Evolutionary conservation across 1,139 yeast genomes (phyloP).

Genomic region (Torulaspora pretoriensis): DNA sequence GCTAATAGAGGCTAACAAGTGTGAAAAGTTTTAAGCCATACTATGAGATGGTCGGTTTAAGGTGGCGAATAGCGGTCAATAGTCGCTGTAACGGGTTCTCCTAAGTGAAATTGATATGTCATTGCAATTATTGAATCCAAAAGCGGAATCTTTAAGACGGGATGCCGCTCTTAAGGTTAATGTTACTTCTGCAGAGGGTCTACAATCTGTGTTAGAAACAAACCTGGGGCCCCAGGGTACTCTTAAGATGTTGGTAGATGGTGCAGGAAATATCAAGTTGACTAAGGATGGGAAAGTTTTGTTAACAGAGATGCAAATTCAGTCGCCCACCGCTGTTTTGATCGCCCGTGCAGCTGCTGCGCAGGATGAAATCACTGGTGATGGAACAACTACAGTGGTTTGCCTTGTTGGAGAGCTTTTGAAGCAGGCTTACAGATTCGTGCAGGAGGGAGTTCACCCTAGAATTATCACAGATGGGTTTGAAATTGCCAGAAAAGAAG

Average conservation of each 20-base stretch:
- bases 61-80: background rate
- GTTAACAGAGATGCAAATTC: constrained; percentile 95
- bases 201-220: constrained; percentile 85
- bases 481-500: constrained; percentile 77
- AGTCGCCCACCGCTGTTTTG: constrained; percentile 99
- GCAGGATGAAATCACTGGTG: constrained; percentile 98
- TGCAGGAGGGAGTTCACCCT: constrained; percentile 94
- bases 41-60: background rate
- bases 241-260: constrained; percentile 91
- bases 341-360: constrained; percentile 98
- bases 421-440: constrained; percentile 90
- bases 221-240: constrained; percentile 98
- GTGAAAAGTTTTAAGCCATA: constrained; percentile 14
- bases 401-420: constrained; percentile 90
- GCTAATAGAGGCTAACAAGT: constrained; percentile 5
- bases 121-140: constrained; percentile 88
- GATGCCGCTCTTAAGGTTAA: constrained; percentile 94
- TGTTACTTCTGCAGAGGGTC: constrained; percentile 93
- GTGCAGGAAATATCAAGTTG: constrained; percentile 90
- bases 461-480: constrained; percentile 92
- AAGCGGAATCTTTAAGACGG: constrained; percentile 92
- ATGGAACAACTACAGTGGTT: constrained; percentile 97
- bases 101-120: constrained; percentile 28
- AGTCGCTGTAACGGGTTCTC: background rate
- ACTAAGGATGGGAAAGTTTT: constrained; percentile 97